phyloP scores from a whole-genome alignment of 2,329 filamentous ascomycete species.

The Sarocladium brachiariae region DNA sequence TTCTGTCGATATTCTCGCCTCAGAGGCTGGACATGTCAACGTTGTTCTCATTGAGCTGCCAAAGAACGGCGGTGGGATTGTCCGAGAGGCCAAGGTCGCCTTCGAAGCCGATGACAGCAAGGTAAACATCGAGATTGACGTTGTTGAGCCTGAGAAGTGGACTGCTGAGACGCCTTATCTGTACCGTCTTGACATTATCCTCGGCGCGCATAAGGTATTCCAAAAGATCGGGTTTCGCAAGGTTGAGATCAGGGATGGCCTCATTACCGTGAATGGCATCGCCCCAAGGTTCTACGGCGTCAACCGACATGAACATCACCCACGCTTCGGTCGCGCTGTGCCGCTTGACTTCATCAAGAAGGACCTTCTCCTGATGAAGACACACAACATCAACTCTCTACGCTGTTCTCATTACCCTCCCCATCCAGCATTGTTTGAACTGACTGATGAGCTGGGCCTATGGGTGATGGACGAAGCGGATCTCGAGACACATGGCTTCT shows the following conservation, averaged over 20 bases:
- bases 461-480: conserved; percentile 56
- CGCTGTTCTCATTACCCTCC: conserved; percentile 62
- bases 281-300: conserved; percentile 55
- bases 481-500: conserved; percentile 47
- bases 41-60: conserved; percentile 36
- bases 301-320: conserved; percentile 69
- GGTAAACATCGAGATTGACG: conserved; percentile 36
- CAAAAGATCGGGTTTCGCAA: conserved; percentile 58
- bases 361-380: conserved; percentile 61
- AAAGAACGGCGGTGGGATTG: conserved; percentile 25
- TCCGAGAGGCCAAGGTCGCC: conserved; percentile 19
- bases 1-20: conserved; percentile 35
- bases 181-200: conserved; percentile 39
- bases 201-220: conserved; percentile 28
- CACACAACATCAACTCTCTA: conserved; percentile 63
- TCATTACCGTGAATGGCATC: conserved; percentile 56
- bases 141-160: conserved; percentile 56
- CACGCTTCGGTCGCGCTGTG: conserved; percentile 54
- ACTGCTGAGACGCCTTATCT: conserved; percentile 61
- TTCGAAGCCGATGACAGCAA: conserved; percentile 21
- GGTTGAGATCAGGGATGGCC: conserved; percentile 53
- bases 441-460: conserved; percentile 57
- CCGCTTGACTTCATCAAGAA: conserved; percentile 52
- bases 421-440: conserved; percentile 51
- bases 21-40: conserved; percentile 27